A percentile compares a stretch with the other conserved stretches of the same genome.
These are phyloP conservation scores for Bocquillonia castaneifolia DNA, from an alignment of 441 rosid genomes.

Conservation along the genomic window DNA sequence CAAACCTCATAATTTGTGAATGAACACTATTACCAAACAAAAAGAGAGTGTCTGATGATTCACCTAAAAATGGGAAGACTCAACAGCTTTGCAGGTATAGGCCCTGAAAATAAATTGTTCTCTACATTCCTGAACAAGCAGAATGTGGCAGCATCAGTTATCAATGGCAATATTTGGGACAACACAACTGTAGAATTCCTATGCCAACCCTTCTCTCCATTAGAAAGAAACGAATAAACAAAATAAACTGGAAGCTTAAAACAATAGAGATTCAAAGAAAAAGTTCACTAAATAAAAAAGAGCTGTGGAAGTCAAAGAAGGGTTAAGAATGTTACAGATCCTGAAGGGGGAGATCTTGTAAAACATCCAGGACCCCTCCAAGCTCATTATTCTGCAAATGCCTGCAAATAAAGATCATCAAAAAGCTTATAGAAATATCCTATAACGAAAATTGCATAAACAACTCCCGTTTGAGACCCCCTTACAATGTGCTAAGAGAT, in stretches of 20 bases:
- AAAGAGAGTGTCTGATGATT: constrained; percentile 5
- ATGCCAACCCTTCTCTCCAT: background rate
- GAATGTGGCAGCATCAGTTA: constrained; percentile 23
- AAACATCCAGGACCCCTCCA: constrained; percentile 63
- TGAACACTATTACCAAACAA: background rate
- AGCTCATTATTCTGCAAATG: constrained; percentile 78
- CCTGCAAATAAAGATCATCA: constrained; percentile 37
- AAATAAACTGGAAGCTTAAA: background rate
- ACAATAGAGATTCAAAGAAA: background rate
- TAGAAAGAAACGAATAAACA: too few species aligned
- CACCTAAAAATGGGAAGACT: constrained; percentile 75
- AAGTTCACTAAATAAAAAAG: background rate
- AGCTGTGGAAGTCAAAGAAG: background rate
- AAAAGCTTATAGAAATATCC: background rate
- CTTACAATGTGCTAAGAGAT: constrained; percentile 29
- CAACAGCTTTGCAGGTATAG: constrained; percentile 65
- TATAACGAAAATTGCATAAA: background rate
- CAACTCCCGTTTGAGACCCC: background rate
- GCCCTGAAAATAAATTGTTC: constrained; percentile 85
- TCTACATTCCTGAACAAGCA: constrained; percentile 59
- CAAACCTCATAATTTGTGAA: background rate
- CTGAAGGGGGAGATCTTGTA: constrained; percentile 66
- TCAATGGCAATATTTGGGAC: constrained; percentile 7
- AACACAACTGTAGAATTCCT: background rate
- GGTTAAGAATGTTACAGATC: constrained; percentile 51